Conservation (phyloP, 1,284 basidiomycete species). For the Filobasidium uniguttulatum region DNA sequence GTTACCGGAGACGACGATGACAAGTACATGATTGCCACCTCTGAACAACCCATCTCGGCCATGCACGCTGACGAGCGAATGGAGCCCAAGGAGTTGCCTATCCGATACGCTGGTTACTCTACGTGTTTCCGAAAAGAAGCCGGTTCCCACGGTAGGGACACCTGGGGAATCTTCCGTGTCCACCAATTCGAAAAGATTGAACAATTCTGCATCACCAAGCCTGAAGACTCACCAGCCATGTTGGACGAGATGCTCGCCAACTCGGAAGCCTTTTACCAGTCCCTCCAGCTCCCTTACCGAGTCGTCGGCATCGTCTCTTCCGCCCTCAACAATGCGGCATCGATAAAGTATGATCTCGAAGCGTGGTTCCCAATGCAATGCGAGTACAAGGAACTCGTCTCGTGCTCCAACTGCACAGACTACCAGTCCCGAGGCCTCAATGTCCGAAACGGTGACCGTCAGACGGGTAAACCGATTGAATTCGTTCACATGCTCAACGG, state of each 20-base stretch:
- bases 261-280: conserved; percentile 92
- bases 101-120: conserved; percentile 53
- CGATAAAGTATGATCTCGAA: conserved; percentile 95
- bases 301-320: conserved; percentile 94
- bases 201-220: conserved; percentile 86
- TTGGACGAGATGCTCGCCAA: conserved; percentile 81
- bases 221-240: conserved; percentile 84
- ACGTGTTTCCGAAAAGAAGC: conserved; percentile 99
- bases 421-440: conserved; percentile 84
- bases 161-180: conserved; percentile 99
- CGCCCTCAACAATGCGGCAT: conserved; percentile 88
- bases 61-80: conserved; percentile 96
- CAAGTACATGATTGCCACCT: conserved; percentile 97
- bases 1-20: conserved; percentile 82
- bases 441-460: conserved; percentile 76
- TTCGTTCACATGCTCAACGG: conserved; percentile 98
- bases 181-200: conserved; percentile 99
- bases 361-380: conserved; percentile 99
- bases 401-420: conserved; percentile 85
- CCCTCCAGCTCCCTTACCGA: conserved; percentile 76
- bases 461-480: conserved; percentile 68
- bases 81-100: conserved; percentile 79
- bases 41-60: conserved; percentile 94
- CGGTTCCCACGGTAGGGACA: conserved; percentile 89
- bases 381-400: conserved; percentile 86